Percentiles rank a stretch among this genome's conserved stretches.
phyloP scores from a whole-genome alignment of 495 filamentous ascomycete genomes.

The Xylaria grammica region DNA sequence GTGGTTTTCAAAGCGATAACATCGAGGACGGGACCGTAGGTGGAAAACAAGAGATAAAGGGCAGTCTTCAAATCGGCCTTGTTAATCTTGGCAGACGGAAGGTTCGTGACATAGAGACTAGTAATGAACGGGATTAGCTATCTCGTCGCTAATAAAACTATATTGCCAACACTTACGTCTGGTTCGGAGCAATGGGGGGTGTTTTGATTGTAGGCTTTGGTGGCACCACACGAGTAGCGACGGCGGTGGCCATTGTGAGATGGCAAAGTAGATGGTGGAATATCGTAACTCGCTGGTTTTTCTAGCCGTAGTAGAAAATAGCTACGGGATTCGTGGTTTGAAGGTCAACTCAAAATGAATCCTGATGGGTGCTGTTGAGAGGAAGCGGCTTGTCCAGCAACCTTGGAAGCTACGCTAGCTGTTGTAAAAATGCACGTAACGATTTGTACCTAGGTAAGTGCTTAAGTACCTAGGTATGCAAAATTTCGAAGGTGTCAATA shows the following conservation, averaged over 20 bases:
- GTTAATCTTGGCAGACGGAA: slow-evolving; percentile 79
- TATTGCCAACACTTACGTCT: slow-evolving; percentile 62
- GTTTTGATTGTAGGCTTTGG: slow-evolving; percentile 45
- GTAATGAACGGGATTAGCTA: slow-evolving; percentile 33
- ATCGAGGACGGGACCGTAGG: slow-evolving; percentile 91
- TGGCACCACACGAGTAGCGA: slow-evolving; percentile 27
- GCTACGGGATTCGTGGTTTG: neutral
- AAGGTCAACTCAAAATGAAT: neutral
- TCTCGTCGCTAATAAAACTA: slow-evolving; percentile 24
- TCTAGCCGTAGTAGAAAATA: neutral
- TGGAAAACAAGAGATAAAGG: slow-evolving; percentile 92
- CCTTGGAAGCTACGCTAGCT: too few species aligned
- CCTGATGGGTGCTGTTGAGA: too few species aligned
- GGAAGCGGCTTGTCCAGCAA: too few species aligned
- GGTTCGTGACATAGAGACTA: slow-evolving; percentile 86
- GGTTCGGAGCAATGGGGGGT: slow-evolving; percentile 63
- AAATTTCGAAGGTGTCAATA: neutral
- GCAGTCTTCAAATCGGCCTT: slow-evolving; percentile 82
- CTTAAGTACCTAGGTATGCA: neutral
- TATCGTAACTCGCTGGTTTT: neutral
- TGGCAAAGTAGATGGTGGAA: slow-evolving; percentile 8
- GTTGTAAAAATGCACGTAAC: neutral
- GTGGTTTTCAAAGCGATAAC: slow-evolving; percentile 86
- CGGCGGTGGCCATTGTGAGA: slow-evolving; percentile 23
- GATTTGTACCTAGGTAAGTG: neutral